Evolutionary conservation across 2,329 filamentous ascomycete genomes (phyloP), one percentile per base, ranked within the genome.

Genomic region (Sclerotinia glacialis): DNA sequence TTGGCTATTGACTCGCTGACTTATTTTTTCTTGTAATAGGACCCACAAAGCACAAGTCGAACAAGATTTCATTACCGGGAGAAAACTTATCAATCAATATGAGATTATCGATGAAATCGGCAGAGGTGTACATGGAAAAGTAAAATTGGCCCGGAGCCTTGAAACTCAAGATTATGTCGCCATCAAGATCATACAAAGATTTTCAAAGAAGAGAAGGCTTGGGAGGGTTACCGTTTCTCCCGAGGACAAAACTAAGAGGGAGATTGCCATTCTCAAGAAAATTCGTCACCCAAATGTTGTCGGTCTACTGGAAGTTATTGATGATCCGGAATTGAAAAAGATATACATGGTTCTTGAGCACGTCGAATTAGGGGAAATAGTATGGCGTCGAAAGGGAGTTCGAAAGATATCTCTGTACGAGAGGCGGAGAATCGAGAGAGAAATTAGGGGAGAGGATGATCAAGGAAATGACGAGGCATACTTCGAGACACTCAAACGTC

Each of bases 181-280:
- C 66, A 97, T 99, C 83, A 99, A 99, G 81, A 99, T 99, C 74
- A 96, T 99, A 56, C 92, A 96, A 67, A 88, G 95, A 47, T 97
- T 95, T 76, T 96, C 94, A 63, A 97, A 96, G 80, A 92, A 92
- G 73, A 88, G 93, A 66, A 90, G 94, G 34, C 83, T 99, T n/a
- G 95, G 95, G 64, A 91, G 91, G 76, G 89, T 94, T 66, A 88
- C 84, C 1, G 85, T 86, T 69, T 85, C 85, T 1, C 86, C 85
- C 3, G 85, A 88, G 74, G 89, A 92, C 78, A 94, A 93, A 81
- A 92, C 91, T 66, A 97, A 97, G 80, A 90, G 91, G 76, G 95
- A 99, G 80, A 96, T 99, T 70, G 95, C 95, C 76, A 98, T 99
- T 67, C 83, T 99, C 74, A 99, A 99, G 79, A 99, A 99, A 81